phyloP scores from a whole-genome alignment of 2,329 filamentous ascomycete species.

The Aspergillus fumigatiaffinis region DNA sequence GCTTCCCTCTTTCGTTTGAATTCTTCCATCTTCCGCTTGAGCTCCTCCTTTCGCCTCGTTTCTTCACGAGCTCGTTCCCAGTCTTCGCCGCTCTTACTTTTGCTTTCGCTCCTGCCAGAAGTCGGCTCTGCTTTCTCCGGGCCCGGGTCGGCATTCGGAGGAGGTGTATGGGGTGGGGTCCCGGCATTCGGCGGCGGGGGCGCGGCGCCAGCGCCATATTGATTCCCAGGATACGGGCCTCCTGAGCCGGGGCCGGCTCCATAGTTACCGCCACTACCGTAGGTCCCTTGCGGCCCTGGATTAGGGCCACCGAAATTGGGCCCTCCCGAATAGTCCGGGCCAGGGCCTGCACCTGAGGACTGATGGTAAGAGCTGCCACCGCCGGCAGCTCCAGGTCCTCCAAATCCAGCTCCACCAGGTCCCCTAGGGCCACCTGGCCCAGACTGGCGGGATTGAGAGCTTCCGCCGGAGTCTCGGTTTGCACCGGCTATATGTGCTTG shows the following conservation, averaged over 20 bases:
- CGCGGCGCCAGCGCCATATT: slow-evolving; percentile 26
- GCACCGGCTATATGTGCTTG: slow-evolving; percentile 43
- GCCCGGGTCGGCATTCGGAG: slow-evolving; percentile 16
- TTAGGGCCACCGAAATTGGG: slow-evolving; percentile 21
- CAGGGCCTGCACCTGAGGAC: slow-evolving; percentile 17
- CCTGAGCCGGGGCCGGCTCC: slow-evolving; percentile 27
- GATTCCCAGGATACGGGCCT: slow-evolving; percentile 32
- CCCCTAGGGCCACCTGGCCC: slow-evolving; percentile 21
- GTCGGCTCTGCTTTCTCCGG: slow-evolving; percentile 13
- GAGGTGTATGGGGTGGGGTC: slow-evolving; percentile 12
- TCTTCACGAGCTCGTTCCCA: slow-evolving; percentile 30
- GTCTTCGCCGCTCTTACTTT: slow-evolving; percentile 20
- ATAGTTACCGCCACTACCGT: slow-evolving; percentile 17
- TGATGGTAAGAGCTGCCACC: slow-evolving; percentile 11
- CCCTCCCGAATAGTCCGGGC: slow-evolving; percentile 23
- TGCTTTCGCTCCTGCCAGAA: slow-evolving; percentile 11
- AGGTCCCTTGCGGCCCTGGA: slow-evolving; percentile 24
- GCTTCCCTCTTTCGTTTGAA: slow-evolving; percentile 35
- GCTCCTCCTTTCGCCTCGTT: slow-evolving; percentile 33
- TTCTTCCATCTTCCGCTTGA: slow-evolving; percentile 37
- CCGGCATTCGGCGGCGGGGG: slow-evolving; percentile 15
- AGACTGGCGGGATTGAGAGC: slow-evolving; percentile 27
- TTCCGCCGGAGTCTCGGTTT: slow-evolving; percentile 11
- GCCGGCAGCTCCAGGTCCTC: slow-evolving; percentile 14
- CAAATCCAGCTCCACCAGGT: slow-evolving; percentile 16